A percentile compares a stretch with the other conserved stretches of the same genome.
These are phyloP conservation scores for Pseudogymnoascus sp. DNA, from an alignment of 2,329 filamentous ascomycete species.

Conservation along the genomic window DNA sequence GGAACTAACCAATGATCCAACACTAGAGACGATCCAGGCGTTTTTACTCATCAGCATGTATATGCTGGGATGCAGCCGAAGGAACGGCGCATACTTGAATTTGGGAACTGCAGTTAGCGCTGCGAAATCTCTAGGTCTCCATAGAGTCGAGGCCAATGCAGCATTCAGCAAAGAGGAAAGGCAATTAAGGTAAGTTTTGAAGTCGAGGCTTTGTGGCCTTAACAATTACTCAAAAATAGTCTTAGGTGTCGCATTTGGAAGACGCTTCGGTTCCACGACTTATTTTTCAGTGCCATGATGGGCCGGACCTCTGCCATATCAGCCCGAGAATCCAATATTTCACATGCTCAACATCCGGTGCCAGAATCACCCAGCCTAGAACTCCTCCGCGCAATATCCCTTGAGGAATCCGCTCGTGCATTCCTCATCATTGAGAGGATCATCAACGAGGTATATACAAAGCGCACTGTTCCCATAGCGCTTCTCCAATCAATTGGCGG, in stretches of 20 bases:
- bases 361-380: background rate
- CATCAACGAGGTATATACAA: constrained; percentile 1
- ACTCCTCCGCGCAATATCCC: background rate
- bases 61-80: constrained; percentile 28
- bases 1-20: constrained; percentile 30
- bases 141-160: constrained; percentile 16
- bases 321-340: background rate
- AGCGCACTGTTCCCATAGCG: background rate
- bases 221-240: background rate
- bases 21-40: constrained; percentile 27
- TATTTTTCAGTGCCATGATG: constrained; percentile 13
- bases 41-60: constrained; percentile 32
- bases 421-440: constrained; percentile 1
- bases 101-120: constrained; percentile 32
- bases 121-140: constrained; percentile 28
- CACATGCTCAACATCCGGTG: background rate
- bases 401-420: constrained; percentile 2
- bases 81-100: constrained; percentile 32
- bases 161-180: constrained; percentile 3
- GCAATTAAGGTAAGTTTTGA: constrained; percentile 5
- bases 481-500: background rate
- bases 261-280: constrained; percentile 12
- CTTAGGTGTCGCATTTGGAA: constrained; percentile 14
- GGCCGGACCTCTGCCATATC: constrained; percentile 9
- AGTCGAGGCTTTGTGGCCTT: background rate